These are phyloP conservation scores for Cytospora paraplurivora DNA, from an alignment of 2,329 filamentous ascomycete species.

Conservation along the genomic window DNA sequence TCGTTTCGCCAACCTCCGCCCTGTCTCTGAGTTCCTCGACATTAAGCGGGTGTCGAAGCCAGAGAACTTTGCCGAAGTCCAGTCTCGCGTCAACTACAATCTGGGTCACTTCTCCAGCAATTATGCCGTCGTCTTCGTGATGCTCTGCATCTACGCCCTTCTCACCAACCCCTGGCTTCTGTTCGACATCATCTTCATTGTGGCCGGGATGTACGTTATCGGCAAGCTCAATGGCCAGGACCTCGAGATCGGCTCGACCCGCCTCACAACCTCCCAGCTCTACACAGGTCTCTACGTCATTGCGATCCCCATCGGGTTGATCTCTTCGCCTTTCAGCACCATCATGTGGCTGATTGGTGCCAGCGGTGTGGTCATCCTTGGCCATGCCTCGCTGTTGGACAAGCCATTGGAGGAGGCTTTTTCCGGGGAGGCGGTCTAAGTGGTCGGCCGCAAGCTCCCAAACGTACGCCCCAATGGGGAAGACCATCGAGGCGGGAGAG, in stretches of 20 bases:
- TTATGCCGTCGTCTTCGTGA: conserved; percentile 89
- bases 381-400: conserved; percentile 94
- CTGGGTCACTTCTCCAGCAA: conserved; percentile 97
- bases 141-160: conserved; percentile 94
- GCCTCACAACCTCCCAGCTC: conserved; percentile 86
- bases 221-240: conserved; percentile 87
- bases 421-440: conserved; percentile 99
- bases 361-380: conserved; percentile 88
- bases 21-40: conserved; percentile 91
- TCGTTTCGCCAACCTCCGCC: conserved; percentile 90
- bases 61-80: conserved; percentile 83
- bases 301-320: conserved; percentile 80
- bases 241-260: conserved; percentile 79
- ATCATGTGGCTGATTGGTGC: conserved; percentile 96
- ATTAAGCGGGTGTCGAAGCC: conserved; percentile 95
- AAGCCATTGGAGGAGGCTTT: conserved; percentile 99
- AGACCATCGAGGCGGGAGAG: conserved; percentile 94
- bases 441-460: conserved; percentile 99
- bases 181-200: conserved; percentile 88
- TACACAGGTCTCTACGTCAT: conserved; percentile 87
- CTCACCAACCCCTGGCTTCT: conserved; percentile 84
- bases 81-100: conserved; percentile 96
- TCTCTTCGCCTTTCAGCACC: conserved; percentile 80
- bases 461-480: conserved; percentile 93
- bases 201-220: conserved; percentile 86